Evolutionary conservation across 2,329 filamentous ascomycete genomes (phyloP), one percentile per base, ranked within the genome.

Genomic region (Drechslera avenae): DNA sequence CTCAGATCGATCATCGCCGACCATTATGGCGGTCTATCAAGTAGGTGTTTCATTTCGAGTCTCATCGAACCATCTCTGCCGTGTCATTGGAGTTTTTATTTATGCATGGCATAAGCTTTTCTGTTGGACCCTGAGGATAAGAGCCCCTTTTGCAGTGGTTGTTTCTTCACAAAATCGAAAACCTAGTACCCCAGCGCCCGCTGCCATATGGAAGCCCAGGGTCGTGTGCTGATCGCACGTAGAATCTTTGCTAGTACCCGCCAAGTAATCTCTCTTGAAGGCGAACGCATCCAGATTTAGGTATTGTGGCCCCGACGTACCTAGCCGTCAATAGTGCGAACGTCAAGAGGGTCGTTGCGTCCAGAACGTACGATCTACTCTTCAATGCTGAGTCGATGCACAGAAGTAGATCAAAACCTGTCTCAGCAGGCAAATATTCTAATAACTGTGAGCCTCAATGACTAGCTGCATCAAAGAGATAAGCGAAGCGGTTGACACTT

Each of bases 261-360:
- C 30, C 31, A 43, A 21, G 33, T n/a, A 10, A 19, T 31, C 26
- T 32, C 52, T 42, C 23, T 33, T 44, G 44, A 36, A 19, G 32
- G 23, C 8, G 14, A 17, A 6, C 3, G 12, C 42, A 41, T 43
- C 31, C 46, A 32, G 44, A 35, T 51, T 51, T 49, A 54, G 54
- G 43, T 51, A 40, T 9, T 30, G 30, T 26, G 41, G 39, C 16
- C 31, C 28, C 36, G 23, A 44, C 43, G 44, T 39, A 33, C 14
- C 23, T 32, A 46, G 46, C 51, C 42, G 31, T 50, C 54, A 39
- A 57, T 57, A 54, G 46, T 30, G 54, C 45, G 35, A 41, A 46
- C 33, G 13, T 42, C 19, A 36, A 31, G 39, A 54, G 31, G 35
- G 37, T 26, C 43, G 46, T 39, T 33, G 37, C 28, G 37, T 28